Conservation (phyloP, 768 basidiomycete species). For the Pleurotus tuoliensis region DNA sequence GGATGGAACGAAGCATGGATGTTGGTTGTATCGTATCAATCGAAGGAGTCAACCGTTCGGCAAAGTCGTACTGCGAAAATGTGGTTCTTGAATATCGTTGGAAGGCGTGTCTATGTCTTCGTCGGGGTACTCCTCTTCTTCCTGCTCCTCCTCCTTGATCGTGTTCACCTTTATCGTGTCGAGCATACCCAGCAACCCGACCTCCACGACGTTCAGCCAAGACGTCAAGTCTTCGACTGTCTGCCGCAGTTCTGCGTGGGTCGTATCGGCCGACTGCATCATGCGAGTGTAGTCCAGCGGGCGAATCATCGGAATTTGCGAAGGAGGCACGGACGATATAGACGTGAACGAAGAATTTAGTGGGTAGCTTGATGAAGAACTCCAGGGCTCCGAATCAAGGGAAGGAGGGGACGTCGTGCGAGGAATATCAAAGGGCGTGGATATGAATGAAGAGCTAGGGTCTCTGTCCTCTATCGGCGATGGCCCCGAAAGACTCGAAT, state of each 20-base stretch:
- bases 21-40: background rate
- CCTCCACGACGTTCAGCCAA: constrained; percentile 75
- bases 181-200: constrained; percentile 65
- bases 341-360: constrained; percentile 28
- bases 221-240: constrained; percentile 72
- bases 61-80: constrained; percentile 1
- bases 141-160: constrained; percentile 66
- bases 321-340: constrained; percentile 20
- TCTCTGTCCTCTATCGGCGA: constrained; percentile 15
- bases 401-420: constrained; percentile 27
- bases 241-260: constrained; percentile 65
- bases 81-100: background rate
- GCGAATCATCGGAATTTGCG: constrained; percentile 43
- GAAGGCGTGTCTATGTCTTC: constrained; percentile 7
- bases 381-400: constrained; percentile 17
- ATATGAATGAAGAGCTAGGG: background rate
- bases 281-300: constrained; percentile 64
- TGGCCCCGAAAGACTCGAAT: constrained; percentile 17
- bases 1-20: background rate
- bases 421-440: constrained; percentile 26
- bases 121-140: constrained; percentile 22
- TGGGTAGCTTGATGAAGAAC: constrained; percentile 21
- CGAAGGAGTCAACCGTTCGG: constrained; percentile 1
- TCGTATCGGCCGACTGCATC: constrained; percentile 50
- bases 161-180: constrained; percentile 46